Evolutionary conservation across 1,284 basidiomycete genomes (phyloP), one percentile per base, ranked within the genome.

Genomic region (Fistulina hepatica): DNA sequence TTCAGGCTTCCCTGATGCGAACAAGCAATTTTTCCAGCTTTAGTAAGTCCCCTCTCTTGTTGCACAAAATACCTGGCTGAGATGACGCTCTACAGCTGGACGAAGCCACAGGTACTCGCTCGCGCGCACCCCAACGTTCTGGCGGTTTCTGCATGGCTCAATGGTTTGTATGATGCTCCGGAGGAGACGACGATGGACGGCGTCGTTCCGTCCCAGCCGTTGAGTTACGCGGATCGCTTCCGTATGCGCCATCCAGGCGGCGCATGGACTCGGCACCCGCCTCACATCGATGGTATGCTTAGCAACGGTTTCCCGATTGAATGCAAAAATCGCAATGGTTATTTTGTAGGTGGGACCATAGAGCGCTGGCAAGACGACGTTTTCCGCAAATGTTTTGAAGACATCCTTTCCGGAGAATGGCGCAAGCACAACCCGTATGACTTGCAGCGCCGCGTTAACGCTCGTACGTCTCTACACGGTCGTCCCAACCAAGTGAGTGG

Each of bases 301-400:
- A 12, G 17, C 28, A 31, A 5, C 32, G 32, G 19, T 13, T 10
- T 4, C 17, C n/a, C n/a, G n/a, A 21, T 35, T 41, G 13, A 30
- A 20, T 33, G 9, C 7, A 22, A 28, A 13, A 27, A 17, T 44
- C 25, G 23, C 22, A 24, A 24, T 12, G n/a, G 28, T 40, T 19
- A 21, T 13, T 11, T 20, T 32, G 4, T 43, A 78, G 76, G 88
- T 9, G 88, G 84, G 2, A 60, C 72, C 0, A 78, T 91, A 20
- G 89, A 93, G 57, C 66, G 85, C 17, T 91, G 88, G 88, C 85
- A 92, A 54, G 85, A 91, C 50, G 57, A 67, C 4, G 57, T 53
- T 2, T 84, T 89, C 59, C 66, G 82, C 23, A 63, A 59, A 3
- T 79, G 74, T 46, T 90, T 81, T 53, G 56, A 57, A 3, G 65